Evolutionary conservation across 2,329 filamentous ascomycete species (phyloP), one percentile per base, ranked within the genome.

Genomic region (Phoma sp.): DNA sequence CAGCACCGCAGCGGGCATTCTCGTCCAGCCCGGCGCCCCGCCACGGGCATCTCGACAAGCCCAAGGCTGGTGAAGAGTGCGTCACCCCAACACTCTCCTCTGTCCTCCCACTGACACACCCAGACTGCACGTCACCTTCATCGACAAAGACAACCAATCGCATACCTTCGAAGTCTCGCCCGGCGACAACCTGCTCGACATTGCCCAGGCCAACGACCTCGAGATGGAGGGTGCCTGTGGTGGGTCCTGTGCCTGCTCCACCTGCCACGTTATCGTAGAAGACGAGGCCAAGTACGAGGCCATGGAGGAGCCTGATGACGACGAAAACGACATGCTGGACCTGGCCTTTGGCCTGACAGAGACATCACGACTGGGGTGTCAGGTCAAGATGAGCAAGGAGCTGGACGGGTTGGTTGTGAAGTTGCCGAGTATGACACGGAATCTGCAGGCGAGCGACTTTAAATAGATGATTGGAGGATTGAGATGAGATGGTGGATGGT

Each of bases 201-300:
- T 99, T 69, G 95, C 93, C 18, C 93, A 97, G 74, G 91, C 90
- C 38, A 86, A 98, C 76, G 93, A 98, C 71, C 81, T 99, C 34
- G 95, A 99, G 76, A 98, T 99, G 93, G 95, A 99, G 81, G 93
- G 95, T 57, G 95, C 95, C 11, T 99, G 95, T 71, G 95, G 95
- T 64, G 95, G 92, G 18, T 95, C 91, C 28, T 96, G 92, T 77
- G 92, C 92, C 48, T 96, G 92, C 79, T 95, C 90, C 52, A 96
- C 92, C 5, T 96, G 92, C 79, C 92, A 96, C 77, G 88, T 96
- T 51, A 92, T 96, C 58, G 90, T 96, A 30, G 77, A 85, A 53
- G 86, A 89, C 68, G 85, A 90, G 37, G 84, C 84, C 4, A 84
- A 86, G 76, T 93, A 89, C 77, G 89, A 93, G 63, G 86, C 84